Evolutionary conservation across 1,284 basidiomycete species (phyloP), one percentile per base, ranked within the genome.

Genomic region (Megacollybia platyphylla): DNA sequence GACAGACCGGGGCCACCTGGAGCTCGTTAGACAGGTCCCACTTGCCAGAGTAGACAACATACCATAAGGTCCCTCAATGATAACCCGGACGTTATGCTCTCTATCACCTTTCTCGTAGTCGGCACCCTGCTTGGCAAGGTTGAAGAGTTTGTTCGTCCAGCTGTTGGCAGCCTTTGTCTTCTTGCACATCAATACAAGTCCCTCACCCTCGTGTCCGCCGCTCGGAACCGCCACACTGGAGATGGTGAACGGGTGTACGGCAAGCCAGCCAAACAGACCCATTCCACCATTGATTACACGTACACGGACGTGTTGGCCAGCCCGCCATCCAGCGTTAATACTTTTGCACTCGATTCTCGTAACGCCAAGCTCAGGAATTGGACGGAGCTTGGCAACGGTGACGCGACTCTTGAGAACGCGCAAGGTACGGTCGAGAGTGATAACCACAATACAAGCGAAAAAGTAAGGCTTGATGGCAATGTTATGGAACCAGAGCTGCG

Each of bases 171-270:
- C 7, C 31, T 4, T 11, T 2, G 31, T 34, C 51, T 73, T 76
- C 64, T 82, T 80, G 52, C 70, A 70, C 53, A 84, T 55, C 40
- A 83, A 60, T 13, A 78, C 71, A 39, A 80, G 58, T 3, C 77
- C 79, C 38, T 74, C 74, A 9, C 60, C 52, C 2, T 59, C 61
- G 34, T 59, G 54, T 45, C 49, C 48, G 36, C 59, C 59, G 10
- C 15, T 34, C 10, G 11, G 31, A 11, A 15, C 31, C 4, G 11
- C 15, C 11, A 34, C 11, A 49, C 67, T 76, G 44, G 80, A 65
- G 57, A 91, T 86, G 0, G 87, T 87, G 57, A 88, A 87, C 0
- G 87, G 86, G 51, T 89, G 87, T 0, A 69, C 60, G 49, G 80
- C 72, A 7, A 70, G 65, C 65, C 79, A 75, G 3, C 75, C 73